Conservation (phyloP, 495 filamentous ascomycete genomes). For the Thermochaetoides thermophila region DNA sequence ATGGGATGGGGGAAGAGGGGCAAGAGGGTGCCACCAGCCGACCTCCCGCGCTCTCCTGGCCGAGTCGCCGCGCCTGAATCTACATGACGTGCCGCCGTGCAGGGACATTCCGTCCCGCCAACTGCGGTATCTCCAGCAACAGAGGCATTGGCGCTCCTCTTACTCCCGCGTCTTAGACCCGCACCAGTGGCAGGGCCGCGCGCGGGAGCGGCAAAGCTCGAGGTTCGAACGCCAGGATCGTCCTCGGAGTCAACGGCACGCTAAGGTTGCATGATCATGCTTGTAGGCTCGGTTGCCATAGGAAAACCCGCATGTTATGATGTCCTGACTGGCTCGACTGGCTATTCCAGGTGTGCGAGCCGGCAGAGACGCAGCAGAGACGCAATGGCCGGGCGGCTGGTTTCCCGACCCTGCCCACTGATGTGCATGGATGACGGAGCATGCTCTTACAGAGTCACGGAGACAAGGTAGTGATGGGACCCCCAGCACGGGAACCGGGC, state of each 20-base stretch:
- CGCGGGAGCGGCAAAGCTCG: too few relatives aligned
- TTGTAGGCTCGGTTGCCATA: slow-evolving; percentile 8
- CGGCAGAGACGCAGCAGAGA: too few relatives aligned
- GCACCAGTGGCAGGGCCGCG: slow-evolving; percentile 3
- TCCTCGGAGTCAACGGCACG: slow-evolving; percentile 5
- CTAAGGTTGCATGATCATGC: slow-evolving; percentile 7
- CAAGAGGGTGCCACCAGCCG: slow-evolving; percentile 7
- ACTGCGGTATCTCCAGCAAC: slow-evolving; percentile 8
- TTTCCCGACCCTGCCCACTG: slow-evolving; percentile 4
- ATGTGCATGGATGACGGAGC: slow-evolving; percentile 1
- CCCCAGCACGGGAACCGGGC: too few relatives aligned
- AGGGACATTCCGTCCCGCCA: slow-evolving; percentile 16
- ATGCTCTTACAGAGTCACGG: neutral
- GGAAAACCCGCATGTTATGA: neutral
- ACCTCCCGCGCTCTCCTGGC: slow-evolving; percentile 3
- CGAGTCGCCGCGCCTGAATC: slow-evolving; percentile 12
- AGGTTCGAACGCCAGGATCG: slow-evolving; percentile 5
- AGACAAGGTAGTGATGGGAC: too few relatives aligned
- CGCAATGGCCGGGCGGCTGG: too few relatives aligned
- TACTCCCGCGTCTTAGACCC: slow-evolving; percentile 8
- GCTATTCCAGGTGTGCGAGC: too few relatives aligned
- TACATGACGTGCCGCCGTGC: slow-evolving; percentile 15
- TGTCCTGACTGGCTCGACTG: slow-evolving; percentile 3
- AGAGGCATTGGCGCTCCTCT: neutral
- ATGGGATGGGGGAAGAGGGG: too few relatives aligned